Evolutionary conservation across 768 basidiomycete species (phyloP), one percentile per base, ranked within the genome.

Genomic region (Trametes punicea): DNA sequence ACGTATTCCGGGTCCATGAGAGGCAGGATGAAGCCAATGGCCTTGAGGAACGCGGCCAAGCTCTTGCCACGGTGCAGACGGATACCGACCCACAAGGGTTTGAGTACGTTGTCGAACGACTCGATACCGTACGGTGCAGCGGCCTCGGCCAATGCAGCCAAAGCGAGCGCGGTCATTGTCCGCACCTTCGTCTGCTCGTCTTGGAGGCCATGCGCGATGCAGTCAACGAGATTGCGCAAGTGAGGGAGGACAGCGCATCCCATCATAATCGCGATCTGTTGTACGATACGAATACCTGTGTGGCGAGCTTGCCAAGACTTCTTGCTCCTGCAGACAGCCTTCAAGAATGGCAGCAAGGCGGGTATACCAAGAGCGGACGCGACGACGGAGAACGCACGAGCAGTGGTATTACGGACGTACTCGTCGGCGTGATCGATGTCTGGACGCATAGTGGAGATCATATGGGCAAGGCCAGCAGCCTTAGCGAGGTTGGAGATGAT

Each of bases 181-280:
- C 91, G 79, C 46, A 97, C 94, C 67, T 97, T 97, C 71, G 95
- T 93, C 72, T 97, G 94, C 64, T 97, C 94, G 66, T 97, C 94
- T 41, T 90, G 84, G 47, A 95, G 75, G 34, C 93, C 94, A 67
- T 92, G 90, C 46, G 95, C 93, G 47, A 99, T 93, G 61, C 96
- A 93, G 59, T 95, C 92, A 23, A 99, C 97, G 40, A 99, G 79
- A 66, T 98, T 98, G 46, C 95, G 88, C 36, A 99, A 79, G 73
- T 98, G 97, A 15, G 97, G 97, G 1, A 99, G 81, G 21, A 98
- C 93, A 16, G 96, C 96, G 64, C 97, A 98, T 16, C 96, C 96
- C 95, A 98, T 98, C 95, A 98, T 98, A 67, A 98, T 96, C 18
- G 97, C 96, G 47, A 99, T 98, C 71, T 98, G 97, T 73, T 99